Base-by-base conservation (phyloP, 2,329 filamentous ascomycete species). In the Blastomyces percursus region DNA sequence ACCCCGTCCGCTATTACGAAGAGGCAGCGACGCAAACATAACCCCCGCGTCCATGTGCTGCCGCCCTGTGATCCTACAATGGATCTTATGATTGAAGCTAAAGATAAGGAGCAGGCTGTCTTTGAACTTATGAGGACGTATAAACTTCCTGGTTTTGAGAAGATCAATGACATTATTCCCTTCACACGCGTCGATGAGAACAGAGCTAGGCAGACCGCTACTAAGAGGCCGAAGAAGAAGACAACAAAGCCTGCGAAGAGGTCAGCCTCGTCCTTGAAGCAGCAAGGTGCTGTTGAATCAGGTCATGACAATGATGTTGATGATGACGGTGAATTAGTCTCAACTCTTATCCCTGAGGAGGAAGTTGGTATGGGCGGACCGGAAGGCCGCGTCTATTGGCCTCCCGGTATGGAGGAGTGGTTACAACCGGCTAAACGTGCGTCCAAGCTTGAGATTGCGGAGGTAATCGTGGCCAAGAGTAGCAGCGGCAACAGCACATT, bases 41-140 rank as follows among this genome's bases (percentile, higher is more conserved):
- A 86, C 44, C 82, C 90, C 0, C 84, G 93, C 9, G 91, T 96
- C 1, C 81, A 82, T 66, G 89, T 86, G 0, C 75, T 97, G 0
- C 93, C 93, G 0, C 92, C 93, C 0, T 96, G 93, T 69, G 81
- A 86, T 3, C 78, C 84, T 0, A 86, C 88, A 40, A 94, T 95
- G 88, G 93, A 96, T 71, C 80, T 97, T n/a, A 97, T 97, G 93
- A 96, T 97, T 64, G 93, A 97, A 77, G 93, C 93, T 57, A 97
- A 97, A 73, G 93, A 96, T 71, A 97, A 97, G 75, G 93, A 97
- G 73, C 93, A 97, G 74, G 91, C 93, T 0, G 91, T 96, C 0
- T 96, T 97, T 69, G 91, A 96, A 66, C 81, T 97, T 21, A 96
- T 96, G 91, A 83, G 88, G 27, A 91, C 81, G 0, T 96, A 91